Percentiles rank a stretch among this genome's conserved stretches.
Evolutionary conservation across 1,284 basidiomycete genomes (phyloP).

Genomic region (Cutaneotrichosporon arboriforme): DNA sequence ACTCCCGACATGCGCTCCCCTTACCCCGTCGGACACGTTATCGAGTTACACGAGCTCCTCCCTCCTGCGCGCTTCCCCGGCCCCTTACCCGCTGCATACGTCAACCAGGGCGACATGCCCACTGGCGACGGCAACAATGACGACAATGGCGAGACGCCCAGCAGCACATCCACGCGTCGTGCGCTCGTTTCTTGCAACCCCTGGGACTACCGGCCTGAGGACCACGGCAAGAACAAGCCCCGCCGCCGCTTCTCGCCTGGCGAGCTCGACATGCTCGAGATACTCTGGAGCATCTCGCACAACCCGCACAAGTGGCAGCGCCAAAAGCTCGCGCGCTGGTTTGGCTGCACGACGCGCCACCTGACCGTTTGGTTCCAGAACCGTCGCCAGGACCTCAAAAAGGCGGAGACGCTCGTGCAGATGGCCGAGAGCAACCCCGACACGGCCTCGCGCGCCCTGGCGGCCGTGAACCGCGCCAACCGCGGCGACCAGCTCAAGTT

Average conservation of each 20-base stretch:
- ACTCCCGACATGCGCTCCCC: conserved; percentile 18
- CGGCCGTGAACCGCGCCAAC: conserved; percentile 19
- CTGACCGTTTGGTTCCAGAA: conserved; percentile 26
- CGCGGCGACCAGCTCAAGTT: conserved; percentile 20
- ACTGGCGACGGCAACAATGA: conserved; percentile 7
- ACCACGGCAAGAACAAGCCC: conserved; percentile 23
- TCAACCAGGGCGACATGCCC: conserved; percentile 21
- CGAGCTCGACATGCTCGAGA: conserved; percentile 24
- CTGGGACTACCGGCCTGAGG: conserved; percentile 22
- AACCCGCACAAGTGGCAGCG: conserved; percentile 26
- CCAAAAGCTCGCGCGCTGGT: conserved; percentile 24
- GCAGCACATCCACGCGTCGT: conserved; percentile 10
- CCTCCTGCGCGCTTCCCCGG: conserved; percentile 18
- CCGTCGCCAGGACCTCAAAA: conserved; percentile 23
- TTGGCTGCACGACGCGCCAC: conserved; percentile 24
- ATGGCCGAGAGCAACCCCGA: conserved; percentile 21
- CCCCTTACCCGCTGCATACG: conserved; percentile 15
- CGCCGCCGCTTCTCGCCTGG: conserved; percentile 21
- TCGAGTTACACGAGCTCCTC: conserved; percentile 19
- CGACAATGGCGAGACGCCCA: conserved; percentile 6
- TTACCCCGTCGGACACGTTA: conserved; percentile 13
- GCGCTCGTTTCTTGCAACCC: conserved; percentile 21
- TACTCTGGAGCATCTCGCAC: conserved; percentile 22
- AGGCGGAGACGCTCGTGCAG: conserved; percentile 17
- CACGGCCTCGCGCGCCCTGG: conserved; percentile 17